A percentile compares a stretch with the other conserved stretches of the same genome.
Conservation (phyloP, 2,329 filamentous ascomycete species). For the Triangularia verruculosa region DNA sequence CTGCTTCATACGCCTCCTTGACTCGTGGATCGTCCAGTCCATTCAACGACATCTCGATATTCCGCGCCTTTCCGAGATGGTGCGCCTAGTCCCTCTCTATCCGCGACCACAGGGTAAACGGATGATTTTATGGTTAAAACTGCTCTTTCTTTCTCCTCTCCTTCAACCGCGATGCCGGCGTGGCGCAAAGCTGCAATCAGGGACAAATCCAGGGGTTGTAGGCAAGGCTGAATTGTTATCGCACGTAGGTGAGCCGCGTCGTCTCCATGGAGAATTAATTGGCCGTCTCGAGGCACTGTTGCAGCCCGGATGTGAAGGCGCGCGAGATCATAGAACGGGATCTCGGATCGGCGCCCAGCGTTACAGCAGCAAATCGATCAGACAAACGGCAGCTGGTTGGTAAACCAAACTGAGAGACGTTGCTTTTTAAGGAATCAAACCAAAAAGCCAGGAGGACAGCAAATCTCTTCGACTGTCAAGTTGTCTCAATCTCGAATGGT, state of each 20-base stretch:
- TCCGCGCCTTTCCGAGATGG: constrained; percentile 15
- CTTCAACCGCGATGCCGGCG: constrained; percentile 10
- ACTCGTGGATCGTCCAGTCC: constrained; percentile 80
- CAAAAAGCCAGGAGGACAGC: constrained; percentile 1
- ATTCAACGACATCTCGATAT: constrained; percentile 81
- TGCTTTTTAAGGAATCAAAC: constrained; percentile 10
- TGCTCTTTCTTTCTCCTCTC: background rate
- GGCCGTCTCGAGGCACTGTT: constrained; percentile 9
- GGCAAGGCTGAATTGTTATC: constrained; percentile 12
- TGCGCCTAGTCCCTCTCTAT: constrained; percentile 8
- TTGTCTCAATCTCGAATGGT: constrained; percentile 12
- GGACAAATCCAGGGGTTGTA: constrained; percentile 16
- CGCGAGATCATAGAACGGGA: constrained; percentile 21
- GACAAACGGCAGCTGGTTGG: background rate
- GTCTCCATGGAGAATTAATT: constrained; percentile 21
- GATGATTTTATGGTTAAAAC: constrained; percentile 14
- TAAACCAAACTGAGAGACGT: constrained; percentile 1
- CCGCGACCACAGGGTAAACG: constrained; percentile 20
- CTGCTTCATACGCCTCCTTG: constrained; percentile 79
- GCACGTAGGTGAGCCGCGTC: constrained; percentile 12
- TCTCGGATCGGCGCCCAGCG: constrained; percentile 5
- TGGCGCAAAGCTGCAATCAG: background rate
- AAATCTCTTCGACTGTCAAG: constrained; percentile 7
- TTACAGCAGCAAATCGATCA: constrained; percentile 16
- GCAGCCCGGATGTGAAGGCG: constrained; percentile 12